Evolutionary conservation across 306 rosid genomes (phyloP).

Genomic region (Amphicarpaea edgeworthii): DNA sequence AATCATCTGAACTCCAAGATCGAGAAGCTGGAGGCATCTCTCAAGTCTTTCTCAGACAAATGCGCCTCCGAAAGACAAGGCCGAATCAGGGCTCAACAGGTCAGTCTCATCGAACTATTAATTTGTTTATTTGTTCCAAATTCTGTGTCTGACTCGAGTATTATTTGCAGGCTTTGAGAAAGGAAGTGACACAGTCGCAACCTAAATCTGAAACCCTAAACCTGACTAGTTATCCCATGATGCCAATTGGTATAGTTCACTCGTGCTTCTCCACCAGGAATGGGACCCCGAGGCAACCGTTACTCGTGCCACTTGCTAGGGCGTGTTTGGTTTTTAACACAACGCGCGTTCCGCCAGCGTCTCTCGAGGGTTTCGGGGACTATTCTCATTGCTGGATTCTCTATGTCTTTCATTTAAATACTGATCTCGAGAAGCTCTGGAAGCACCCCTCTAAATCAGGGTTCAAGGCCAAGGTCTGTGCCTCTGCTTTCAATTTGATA

Average conservation of each 20-base stretch:
- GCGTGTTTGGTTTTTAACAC: conserved; percentile 81
- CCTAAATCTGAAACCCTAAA: conserved; percentile 59
- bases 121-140: background rate
- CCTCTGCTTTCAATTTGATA: background rate
- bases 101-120: no score
- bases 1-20: conserved; percentile 65
- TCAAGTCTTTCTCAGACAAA: conserved; percentile 59
- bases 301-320: conserved; percentile 92
- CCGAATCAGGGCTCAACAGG: conserved; percentile 96
- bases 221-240: conserved; percentile 73
- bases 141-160: conserved; percentile 25
- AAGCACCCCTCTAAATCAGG: conserved; percentile 76
- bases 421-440: conserved; percentile 91
- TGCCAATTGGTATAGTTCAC: conserved; percentile 77
- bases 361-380: conserved; percentile 86
- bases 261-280: conserved; percentile 95
- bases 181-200: conserved; percentile 50
- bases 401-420: conserved; percentile 91
- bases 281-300: conserved; percentile 97
- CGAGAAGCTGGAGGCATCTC: conserved; percentile 66
- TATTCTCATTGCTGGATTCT: conserved; percentile 96
- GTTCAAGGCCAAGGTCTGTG: conserved; percentile 90
- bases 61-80: conserved; percentile 88
- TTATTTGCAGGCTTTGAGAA: conserved; percentile 73
- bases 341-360: conserved; percentile 82